These are phyloP conservation scores for Rhizophagus prolifer DNA, from an alignment of 192 early-diverging fungal species.

Conservation along the genomic window DNA sequence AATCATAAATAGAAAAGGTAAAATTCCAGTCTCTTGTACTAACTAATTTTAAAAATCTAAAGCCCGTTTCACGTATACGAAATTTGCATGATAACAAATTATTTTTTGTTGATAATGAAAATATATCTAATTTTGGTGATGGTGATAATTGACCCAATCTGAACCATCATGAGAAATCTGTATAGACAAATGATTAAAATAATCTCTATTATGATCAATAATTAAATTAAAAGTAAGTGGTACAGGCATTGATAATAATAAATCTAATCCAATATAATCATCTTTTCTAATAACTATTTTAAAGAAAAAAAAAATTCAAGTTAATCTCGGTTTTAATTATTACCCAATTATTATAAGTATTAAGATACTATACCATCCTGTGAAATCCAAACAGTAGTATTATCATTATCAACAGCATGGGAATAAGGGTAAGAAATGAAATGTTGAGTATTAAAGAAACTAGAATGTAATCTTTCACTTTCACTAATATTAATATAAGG, in stretches of 20 bases:
- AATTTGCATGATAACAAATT: constrained; percentile 23
- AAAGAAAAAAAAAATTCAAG: not conserved
- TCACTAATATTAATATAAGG: constrained; percentile 52
- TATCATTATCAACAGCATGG: constrained; percentile 51
- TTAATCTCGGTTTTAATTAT: not conserved
- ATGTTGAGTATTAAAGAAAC: constrained; percentile 40
- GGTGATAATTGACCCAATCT: constrained; percentile 35
- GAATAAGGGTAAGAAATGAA: constrained; percentile 44
- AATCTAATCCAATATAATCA: constrained; percentile 59
- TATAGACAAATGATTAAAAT: constrained; percentile 26
- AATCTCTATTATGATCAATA: constrained; percentile 24
- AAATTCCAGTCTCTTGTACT: constrained; percentile 35
- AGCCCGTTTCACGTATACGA: constrained; percentile 35
- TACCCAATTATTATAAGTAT: not conserved
- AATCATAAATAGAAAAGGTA: constrained; percentile 38
- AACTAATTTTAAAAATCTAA: constrained; percentile 42
- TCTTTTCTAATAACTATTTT: constrained; percentile 42
- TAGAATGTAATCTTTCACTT: constrained; percentile 44
- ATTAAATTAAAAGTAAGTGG: constrained; percentile 20
- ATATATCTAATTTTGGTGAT: constrained; percentile 7
- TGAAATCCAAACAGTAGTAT: constrained; percentile 49
- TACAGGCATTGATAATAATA: constrained; percentile 43
- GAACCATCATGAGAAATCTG: constrained; percentile 44
- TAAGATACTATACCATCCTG: constrained; percentile 30
- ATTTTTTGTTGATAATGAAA: not conserved